Evolutionary conservation across 345 rosid genomes (phyloP).

Genomic region (Eutrema japonicum): DNA sequence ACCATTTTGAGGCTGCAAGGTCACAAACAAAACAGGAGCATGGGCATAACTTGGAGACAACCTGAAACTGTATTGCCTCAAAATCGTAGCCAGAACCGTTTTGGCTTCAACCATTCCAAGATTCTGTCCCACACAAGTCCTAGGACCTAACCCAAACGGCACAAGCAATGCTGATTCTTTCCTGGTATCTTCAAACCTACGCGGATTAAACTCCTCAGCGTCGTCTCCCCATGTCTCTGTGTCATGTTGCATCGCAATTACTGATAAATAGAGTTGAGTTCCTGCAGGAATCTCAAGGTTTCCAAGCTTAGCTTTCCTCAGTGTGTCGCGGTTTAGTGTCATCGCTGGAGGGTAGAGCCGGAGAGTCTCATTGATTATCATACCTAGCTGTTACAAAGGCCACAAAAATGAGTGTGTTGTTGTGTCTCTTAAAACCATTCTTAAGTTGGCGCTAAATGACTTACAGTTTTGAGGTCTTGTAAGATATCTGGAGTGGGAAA

Average conservation of each 20-base stretch:
- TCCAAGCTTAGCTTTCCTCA: conserved; percentile 56
- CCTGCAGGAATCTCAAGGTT: conserved; percentile 60
- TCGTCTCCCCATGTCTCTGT: conserved; percentile 72
- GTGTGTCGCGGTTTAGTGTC: conserved; percentile 55
- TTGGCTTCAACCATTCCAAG: conserved; percentile 62
- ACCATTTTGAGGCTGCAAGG: conserved; percentile 71
- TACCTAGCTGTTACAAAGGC: conserved; percentile 51
- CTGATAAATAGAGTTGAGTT: conserved; percentile 60
- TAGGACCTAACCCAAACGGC: conserved; percentile 69
- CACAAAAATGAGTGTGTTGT: neutral
- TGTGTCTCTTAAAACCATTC: neutral
- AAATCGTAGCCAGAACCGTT: conserved; percentile 59
- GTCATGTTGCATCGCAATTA: conserved; percentile 63
- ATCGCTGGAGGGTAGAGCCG: conserved; percentile 77
- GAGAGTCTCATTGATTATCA: conserved; percentile 74
- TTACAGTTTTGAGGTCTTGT: conserved; percentile 69
- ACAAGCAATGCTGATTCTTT: conserved; percentile 54
- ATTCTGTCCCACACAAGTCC: conserved; percentile 62
- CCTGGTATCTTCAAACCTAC: conserved; percentile 57
- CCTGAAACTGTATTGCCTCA: conserved; percentile 50
- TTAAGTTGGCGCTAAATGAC: conserved; percentile 20
- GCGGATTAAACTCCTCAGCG: conserved; percentile 66
- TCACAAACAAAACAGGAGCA: conserved; percentile 62
- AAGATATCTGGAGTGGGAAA: conserved; percentile 50
- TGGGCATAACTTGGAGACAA: conserved; percentile 71